A percentile compares a stretch with the other conserved stretches of the same genome.
These are phyloP conservation scores for Geotrichum siamense DNA, from an alignment of 1,139 yeast genomes.

Conservation along the genomic window DNA sequence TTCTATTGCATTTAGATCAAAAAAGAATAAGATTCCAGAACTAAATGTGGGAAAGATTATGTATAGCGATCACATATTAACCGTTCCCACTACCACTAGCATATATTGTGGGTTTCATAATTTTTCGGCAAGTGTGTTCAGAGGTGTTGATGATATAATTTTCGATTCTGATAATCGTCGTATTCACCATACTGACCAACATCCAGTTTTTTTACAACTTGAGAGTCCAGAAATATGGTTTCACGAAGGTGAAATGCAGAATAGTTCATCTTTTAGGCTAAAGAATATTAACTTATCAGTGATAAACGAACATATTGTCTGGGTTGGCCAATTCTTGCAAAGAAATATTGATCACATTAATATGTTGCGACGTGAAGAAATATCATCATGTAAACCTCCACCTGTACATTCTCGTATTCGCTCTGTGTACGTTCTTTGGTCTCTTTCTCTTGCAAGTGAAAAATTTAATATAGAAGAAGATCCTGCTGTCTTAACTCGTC, in stretches of 20 bases:
- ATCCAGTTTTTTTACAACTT: conserved; percentile 27
- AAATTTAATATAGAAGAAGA: conserved; percentile 62
- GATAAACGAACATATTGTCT: conserved; percentile 24
- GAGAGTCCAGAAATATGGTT: conserved; percentile 30
- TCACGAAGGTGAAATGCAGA: conserved; percentile 23
- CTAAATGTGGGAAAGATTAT: conserved; percentile 23
- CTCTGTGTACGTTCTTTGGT: conserved; percentile 37
- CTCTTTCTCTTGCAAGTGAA: conserved; percentile 56
- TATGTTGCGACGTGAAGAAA: conserved; percentile 12
- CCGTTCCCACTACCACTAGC: conserved; percentile 21
- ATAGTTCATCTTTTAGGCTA: conserved; percentile 27
- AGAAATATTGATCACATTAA: conserved; percentile 21
- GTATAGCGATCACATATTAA: conserved; percentile 18
- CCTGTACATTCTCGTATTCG: conserved; percentile 13
- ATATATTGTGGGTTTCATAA: conserved; percentile 24
- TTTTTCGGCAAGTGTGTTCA: conserved; percentile 22
- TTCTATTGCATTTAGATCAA: conserved; percentile 24
- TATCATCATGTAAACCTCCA: conserved; percentile 8
- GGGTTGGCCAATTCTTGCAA: conserved; percentile 26
- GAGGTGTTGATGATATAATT: conserved; percentile 20
- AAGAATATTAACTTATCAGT: conserved; percentile 27
- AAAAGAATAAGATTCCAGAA: conserved; percentile 21
- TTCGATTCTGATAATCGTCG: conserved; percentile 7
- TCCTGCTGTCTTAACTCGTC: conserved; percentile 84
- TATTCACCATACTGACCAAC: conserved; percentile 14